Conservation (phyloP, 2,329 filamentous ascomycete species). For the Rhynchosporium agropyri region DNA sequence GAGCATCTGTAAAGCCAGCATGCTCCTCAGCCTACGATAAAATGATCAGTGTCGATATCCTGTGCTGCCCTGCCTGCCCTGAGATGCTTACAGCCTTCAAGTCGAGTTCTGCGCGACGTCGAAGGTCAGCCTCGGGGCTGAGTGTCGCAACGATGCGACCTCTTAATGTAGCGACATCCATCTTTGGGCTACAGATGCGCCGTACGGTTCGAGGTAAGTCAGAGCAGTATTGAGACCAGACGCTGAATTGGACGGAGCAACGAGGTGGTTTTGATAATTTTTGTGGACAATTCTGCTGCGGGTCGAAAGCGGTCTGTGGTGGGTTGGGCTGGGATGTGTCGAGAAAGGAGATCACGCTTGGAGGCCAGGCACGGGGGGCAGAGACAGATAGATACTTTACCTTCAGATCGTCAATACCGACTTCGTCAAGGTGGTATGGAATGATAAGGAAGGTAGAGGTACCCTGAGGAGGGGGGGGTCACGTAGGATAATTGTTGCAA, state of each 20-base stretch:
- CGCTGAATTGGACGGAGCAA: slow-evolving; percentile 19
- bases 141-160: slow-evolving; percentile 77
- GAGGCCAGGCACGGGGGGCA: background rate
- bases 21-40: slow-evolving; percentile 77
- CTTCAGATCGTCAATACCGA: too few species aligned
- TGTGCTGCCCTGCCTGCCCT: slow-evolving; percentile 15
- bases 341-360: slow-evolving; percentile 6
- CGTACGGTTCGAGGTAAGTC: slow-evolving; percentile 23
- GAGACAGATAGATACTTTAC: background rate
- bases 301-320: background rate
- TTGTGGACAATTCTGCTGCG: slow-evolving; percentile 14
- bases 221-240: slow-evolving; percentile 22
- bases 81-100: slow-evolving; percentile 70
- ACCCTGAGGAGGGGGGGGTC: background rate
- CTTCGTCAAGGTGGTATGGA: background rate
- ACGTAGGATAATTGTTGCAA: background rate
- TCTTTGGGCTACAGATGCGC: slow-evolving; percentile 43
- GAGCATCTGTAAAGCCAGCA: slow-evolving; percentile 84
- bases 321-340: background rate
- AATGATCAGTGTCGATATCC: slow-evolving; percentile 25
- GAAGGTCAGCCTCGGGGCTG: slow-evolving; percentile 71
- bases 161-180: slow-evolving; percentile 76
- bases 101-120: slow-evolving; percentile 77
- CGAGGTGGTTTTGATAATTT: slow-evolving; percentile 17
- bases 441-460: background rate